These are phyloP conservation scores for Cryptomeria japonica DNA, from an alignment of 75 land plant species.

Conservation along the genomic window DNA sequence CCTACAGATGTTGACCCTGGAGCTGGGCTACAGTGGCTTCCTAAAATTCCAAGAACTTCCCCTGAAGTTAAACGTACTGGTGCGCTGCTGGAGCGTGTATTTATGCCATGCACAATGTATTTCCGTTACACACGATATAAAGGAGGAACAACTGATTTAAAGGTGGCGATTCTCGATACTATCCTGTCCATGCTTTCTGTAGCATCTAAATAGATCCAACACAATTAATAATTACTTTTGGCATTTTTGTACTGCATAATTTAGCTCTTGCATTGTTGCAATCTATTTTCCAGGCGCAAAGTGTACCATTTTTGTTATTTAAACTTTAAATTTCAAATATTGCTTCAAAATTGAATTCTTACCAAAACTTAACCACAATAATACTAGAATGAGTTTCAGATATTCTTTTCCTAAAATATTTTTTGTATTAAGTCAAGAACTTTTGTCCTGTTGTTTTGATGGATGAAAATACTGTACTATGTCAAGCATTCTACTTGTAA, in stretches of 20 bases:
- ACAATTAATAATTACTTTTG: background rate
- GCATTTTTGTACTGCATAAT: background rate
- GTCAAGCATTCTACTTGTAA: background rate
- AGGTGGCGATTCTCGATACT: constrained; percentile 42
- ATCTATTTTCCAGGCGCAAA: background rate
- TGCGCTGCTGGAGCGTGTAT: constrained; percentile 92
- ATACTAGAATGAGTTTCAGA: background rate
- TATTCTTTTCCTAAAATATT: background rate
- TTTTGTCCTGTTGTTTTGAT: background rate
- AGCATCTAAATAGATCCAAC: background rate
- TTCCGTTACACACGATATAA: constrained; percentile 95
- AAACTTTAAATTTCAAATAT: background rate
- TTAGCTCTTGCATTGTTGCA: background rate
- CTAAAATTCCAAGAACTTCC: constrained; percentile 82
- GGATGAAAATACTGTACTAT: background rate
- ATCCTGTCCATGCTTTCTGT: background rate
- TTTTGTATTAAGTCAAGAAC: background rate
- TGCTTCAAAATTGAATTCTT: background rate
- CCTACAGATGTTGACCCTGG: constrained; percentile 99
- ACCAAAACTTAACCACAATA: background rate
- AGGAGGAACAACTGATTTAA: constrained; percentile 90
- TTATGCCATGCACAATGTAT: constrained; percentile 97
- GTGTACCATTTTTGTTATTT: background rate
- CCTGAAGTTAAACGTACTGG: constrained; percentile 94
- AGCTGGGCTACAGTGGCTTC: constrained; percentile 98